Evolutionary conservation across 768 basidiomycete species (phyloP).

Genomic region (Mycena belliarum): DNA sequence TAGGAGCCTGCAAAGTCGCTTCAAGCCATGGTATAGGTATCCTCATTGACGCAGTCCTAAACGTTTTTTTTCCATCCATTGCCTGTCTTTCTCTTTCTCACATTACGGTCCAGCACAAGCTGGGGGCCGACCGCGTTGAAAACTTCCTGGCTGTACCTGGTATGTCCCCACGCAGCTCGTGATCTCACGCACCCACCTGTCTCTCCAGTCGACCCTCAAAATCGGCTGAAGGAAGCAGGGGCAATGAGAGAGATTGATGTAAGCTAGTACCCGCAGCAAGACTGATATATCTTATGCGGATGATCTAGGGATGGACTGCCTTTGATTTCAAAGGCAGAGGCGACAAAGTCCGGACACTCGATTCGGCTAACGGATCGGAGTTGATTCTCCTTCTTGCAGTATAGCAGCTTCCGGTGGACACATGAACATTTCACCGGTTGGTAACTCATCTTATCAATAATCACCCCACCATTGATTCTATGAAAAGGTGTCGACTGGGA

Average conservation of each 20-base stretch:
- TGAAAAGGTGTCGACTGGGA: slow-evolving; percentile 81
- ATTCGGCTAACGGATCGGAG: neutral
- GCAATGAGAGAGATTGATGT: slow-evolving; percentile 69
- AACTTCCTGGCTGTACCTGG: slow-evolving; percentile 65
- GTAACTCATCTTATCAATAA: neutral
- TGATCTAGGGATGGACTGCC: slow-evolving; percentile 69
- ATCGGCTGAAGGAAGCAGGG: slow-evolving; percentile 64
- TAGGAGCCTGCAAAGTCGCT: slow-evolving; percentile 69
- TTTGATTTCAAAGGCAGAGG: slow-evolving; percentile 82
- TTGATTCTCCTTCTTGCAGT: slow-evolving; percentile 40
- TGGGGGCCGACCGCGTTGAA: slow-evolving; percentile 82
- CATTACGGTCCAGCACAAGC: slow-evolving; percentile 59
- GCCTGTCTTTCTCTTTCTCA: slow-evolving; percentile 10
- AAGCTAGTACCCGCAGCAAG: slow-evolving; percentile 10
- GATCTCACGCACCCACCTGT: too few relatives aligned
- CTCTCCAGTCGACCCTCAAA: slow-evolving; percentile 27
- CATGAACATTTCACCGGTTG: slow-evolving; percentile 79
- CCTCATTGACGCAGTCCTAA: slow-evolving; percentile 86
- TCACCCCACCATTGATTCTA: too few relatives aligned
- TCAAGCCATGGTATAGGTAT: slow-evolving; percentile 69
- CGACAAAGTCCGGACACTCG: slow-evolving; percentile 51
- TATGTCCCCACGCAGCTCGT: too few relatives aligned
- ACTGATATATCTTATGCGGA: neutral
- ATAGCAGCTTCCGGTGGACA: slow-evolving; percentile 72
- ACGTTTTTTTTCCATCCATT: slow-evolving; percentile 46